Base-by-base conservation (phyloP, 148 eudicot genomes). In the Camellia granthamiana region DNA sequence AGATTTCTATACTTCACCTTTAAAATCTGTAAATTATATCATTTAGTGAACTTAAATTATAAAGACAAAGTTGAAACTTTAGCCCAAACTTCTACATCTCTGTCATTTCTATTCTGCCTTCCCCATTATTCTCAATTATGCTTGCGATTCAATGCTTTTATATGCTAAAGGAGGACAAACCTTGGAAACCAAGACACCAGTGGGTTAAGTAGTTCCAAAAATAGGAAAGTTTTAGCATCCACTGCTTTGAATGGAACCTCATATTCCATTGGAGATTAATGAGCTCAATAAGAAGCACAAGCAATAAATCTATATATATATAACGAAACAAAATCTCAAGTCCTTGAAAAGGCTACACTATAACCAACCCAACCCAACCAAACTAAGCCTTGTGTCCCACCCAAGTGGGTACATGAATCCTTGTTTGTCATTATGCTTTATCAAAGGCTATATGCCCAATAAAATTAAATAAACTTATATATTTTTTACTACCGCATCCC, bases 31-130 rank as follows among this genome's bases (percentile, higher is more conserved):
- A 72, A 19, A 51, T 51, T 13, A 72, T 9, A 55, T 4, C 11
- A 74, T 46, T 70, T 72, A 18, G 61, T 21, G 41, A n/a, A 72
- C 63, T 30, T 74, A 41, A 72, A 74, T 52, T 44, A 5, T 16
- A 61, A 15, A 61, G 19, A 18, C 23, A 61, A 61, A 61, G 64
- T 5, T 73, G 16, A 52, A 12, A 9, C 16, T 42, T 68, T 30
- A 38, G 11, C 2, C 68, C 47, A 14, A 38, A 12, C 71, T 43
- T 69, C 7, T 44, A 16, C 69, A 43, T 42, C n/a, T 69, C 72
- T 44, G 3, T 43, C 72, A 8, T 69, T 42, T 43, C 72, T n/a
- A 16, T 69, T 69, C 18, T 5, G 52, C 52, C 12, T 43, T 14
- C 2, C 16, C 49, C 52, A 7, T 69, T 67, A 14, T 11, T 0